Percentiles rank a stretch among this genome's conserved stretches.
Conservation (phyloP, 176 grass and related monocot genomes). For the Carex cristatella region DNA sequence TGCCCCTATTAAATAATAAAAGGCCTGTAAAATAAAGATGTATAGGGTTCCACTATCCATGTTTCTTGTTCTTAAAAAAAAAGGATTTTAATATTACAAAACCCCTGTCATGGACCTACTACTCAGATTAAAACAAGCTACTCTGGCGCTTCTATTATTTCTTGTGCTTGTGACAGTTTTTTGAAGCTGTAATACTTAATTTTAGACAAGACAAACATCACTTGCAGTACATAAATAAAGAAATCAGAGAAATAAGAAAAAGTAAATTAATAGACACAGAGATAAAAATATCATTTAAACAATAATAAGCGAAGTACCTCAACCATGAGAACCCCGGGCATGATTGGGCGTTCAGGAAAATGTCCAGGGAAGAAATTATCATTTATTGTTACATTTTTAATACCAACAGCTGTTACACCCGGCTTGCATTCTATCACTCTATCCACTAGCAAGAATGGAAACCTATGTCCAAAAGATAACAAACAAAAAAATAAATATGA, state of each 20-base stretch:
- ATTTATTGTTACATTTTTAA: slow-evolving; percentile 94
- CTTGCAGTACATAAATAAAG: background rate
- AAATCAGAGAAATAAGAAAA: background rate
- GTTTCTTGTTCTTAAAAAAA: background rate
- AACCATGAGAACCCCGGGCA: slow-evolving; percentile 74
- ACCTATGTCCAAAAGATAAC: background rate
- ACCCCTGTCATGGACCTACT: background rate
- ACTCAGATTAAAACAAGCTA: background rate
- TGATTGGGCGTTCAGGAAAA: slow-evolving; percentile 65
- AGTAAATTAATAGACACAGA: background rate
- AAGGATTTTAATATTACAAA: background rate
- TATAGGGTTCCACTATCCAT: background rate
- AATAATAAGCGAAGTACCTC: slow-evolving; percentile 18
- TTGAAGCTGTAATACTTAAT: background rate
- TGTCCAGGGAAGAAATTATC: slow-evolving; percentile 85
- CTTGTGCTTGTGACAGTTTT: background rate
- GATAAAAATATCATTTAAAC: slow-evolving; percentile 1
- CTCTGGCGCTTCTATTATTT: background rate
- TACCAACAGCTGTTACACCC: background rate
- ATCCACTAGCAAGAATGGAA: too few relatives aligned
- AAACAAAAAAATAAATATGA: slow-evolving; percentile 5
- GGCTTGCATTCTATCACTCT: too few relatives aligned
- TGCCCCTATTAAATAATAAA: background rate
- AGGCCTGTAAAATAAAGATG: background rate
- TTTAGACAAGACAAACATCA: background rate